Evolutionary conservation across 2,329 filamentous ascomycete species (phyloP).

Genomic region (Blumeria hordei): DNA sequence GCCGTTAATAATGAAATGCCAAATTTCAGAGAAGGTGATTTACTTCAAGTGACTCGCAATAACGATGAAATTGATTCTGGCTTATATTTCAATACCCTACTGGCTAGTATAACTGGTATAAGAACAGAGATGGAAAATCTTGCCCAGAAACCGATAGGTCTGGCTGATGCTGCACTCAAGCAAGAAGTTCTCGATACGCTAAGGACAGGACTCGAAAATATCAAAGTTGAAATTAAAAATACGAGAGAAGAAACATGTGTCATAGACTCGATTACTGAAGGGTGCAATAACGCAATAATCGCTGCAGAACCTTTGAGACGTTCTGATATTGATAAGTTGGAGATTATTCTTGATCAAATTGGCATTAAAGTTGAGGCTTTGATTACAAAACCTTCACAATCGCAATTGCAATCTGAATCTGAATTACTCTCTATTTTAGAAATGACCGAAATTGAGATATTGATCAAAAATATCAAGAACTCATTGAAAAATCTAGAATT

Average conservation of each 20-base stretch:
- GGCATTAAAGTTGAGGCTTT: conserved; percentile 65
- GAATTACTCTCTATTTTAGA: conserved; percentile 27
- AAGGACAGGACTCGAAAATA: conserved; percentile 51
- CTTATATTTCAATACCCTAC: conserved; percentile 46
- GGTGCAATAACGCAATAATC: conserved; percentile 26
- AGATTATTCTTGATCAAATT: conserved; percentile 59
- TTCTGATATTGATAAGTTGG: conserved; percentile 65
- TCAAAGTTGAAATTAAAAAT: conserved; percentile 55
- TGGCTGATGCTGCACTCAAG: conserved; percentile 38
- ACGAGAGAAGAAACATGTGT: conserved; percentile 34
- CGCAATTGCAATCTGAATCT: conserved; percentile 10
- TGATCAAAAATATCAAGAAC: conserved; percentile 29
- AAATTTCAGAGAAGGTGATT: neutral
- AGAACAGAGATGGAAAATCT: conserved; percentile 55
- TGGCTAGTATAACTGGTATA: conserved; percentile 58
- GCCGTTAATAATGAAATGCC: neutral
- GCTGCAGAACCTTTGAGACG: conserved; percentile 31
- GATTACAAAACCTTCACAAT: conserved; percentile 26
- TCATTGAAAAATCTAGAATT: conserved; percentile 27
- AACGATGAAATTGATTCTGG: neutral
- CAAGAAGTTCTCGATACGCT: conserved; percentile 79
- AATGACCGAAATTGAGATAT: conserved; percentile 28
- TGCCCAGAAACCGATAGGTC: conserved; percentile 53
- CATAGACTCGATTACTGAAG: conserved; percentile 24
- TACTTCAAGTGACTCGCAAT: neutral